phyloP scores from a whole-genome alignment of 805 yeast genomes.

The Zygosaccharomyces bisporus region DNA sequence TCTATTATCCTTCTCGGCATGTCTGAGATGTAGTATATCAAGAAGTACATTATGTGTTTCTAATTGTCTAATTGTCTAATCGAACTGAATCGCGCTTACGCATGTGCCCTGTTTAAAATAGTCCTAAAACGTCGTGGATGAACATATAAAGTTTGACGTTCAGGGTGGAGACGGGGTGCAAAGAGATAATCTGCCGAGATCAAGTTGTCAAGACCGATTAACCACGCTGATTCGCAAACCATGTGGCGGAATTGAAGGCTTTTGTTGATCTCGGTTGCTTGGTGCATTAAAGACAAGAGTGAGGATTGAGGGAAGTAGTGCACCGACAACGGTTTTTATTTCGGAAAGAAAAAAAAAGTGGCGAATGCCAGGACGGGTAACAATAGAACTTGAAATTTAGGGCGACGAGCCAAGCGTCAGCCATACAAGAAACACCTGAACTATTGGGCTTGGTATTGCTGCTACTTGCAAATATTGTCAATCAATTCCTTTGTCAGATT shows the following conservation, averaged over 20 bases:
- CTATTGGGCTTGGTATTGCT: background rate
- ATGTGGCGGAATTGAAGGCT: constrained; percentile 8
- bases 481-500: background rate
- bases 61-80: constrained; percentile 11
- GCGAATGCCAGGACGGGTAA: background rate
- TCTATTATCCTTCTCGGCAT: constrained; percentile 1
- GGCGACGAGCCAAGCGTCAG: background rate
- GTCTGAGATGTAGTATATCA: constrained; percentile 15
- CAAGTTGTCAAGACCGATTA: constrained; percentile 31
- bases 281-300: background rate
- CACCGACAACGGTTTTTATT: background rate
- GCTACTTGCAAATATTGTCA: background rate
- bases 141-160: constrained; percentile 3
- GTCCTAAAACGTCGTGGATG: constrained; percentile 32
- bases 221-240: constrained; percentile 1
- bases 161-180: constrained; percentile 35
- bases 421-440: background rate
- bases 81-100: constrained; percentile 5
- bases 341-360: background rate
- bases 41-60: constrained; percentile 2
- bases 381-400: background rate
- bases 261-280: constrained; percentile 6
- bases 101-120: constrained; percentile 32
- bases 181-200: constrained; percentile 34
- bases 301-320: background rate